A percentile compares a stretch with the other conserved stretches of the same genome.
Evolutionary conservation across 345 rosid genomes (phyloP).

Genomic region (Aquilaria yunnanensis): DNA sequence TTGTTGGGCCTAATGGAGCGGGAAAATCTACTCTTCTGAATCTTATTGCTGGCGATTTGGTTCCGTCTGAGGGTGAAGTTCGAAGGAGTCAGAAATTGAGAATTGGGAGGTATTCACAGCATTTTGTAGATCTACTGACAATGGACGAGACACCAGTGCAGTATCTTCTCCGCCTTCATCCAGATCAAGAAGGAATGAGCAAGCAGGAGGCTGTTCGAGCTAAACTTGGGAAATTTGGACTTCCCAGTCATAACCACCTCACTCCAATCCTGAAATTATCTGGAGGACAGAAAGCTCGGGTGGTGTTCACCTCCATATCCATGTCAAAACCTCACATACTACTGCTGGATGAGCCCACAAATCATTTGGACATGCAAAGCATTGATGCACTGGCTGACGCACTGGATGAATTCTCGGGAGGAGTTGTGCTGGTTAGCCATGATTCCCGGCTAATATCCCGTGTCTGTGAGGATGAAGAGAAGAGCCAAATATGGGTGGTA

Average conservation of each 20-base stretch:
- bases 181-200: constrained; percentile 92
- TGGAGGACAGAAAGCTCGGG: constrained; percentile 92
- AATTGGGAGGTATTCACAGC: constrained; percentile 94
- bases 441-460: constrained; percentile 87
- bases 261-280: constrained; percentile 84
- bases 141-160: constrained; percentile 95
- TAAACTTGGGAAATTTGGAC: constrained; percentile 91
- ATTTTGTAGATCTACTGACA: constrained; percentile 82
- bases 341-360: constrained; percentile 89
- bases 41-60: constrained; percentile 89
- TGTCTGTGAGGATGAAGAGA: constrained; percentile 86
- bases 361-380: constrained; percentile 96
- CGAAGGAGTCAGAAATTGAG: constrained; percentile 87
- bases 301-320: constrained; percentile 88
- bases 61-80: constrained; percentile 76
- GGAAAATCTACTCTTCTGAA: constrained; percentile 90
- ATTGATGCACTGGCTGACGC: constrained; percentile 95
- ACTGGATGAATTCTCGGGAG: constrained; percentile 82
- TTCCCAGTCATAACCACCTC: constrained; percentile 84
- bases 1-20: constrained; percentile 95
- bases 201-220: constrained; percentile 97
- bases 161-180: constrained; percentile 92
- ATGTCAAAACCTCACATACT: constrained; percentile 92
- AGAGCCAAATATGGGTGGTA: constrained; percentile 86
- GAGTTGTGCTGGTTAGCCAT: constrained; percentile 90